Base-by-base conservation (phyloP, 2,329 filamentous ascomycete genomes). In the Ascochyta rabiei region DNA sequence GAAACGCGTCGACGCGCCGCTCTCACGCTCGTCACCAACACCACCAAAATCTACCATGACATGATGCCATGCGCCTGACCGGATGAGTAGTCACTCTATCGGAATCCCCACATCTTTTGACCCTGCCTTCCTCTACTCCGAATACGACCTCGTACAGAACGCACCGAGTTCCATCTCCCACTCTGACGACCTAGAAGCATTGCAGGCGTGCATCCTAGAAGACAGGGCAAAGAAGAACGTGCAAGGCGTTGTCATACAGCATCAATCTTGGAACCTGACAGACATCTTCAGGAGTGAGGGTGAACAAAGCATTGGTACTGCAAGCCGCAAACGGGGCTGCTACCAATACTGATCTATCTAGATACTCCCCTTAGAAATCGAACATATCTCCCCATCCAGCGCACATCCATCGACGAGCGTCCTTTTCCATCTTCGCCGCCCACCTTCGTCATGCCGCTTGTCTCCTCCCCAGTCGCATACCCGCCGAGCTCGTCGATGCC, bases 391-490 rank as follows among this genome's bases (percentile, higher is more conserved):
- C 47, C 44, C 13, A 24, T 52, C 24, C 47, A 61, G 45, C 49
- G 41, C 9, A 62, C 56, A 53, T 58, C 62, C 50, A 53, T 57
- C 48, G 43, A 61, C 33, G 50, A 18, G 5, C 18, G 19, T 4
- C 44, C 31, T 3, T 53, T 69, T 10, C 69, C 73, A 12, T 79
- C 77, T 1, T 81, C 79, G 24, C 77, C 79, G 34, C 84, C 82
- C n/a, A 69, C 61, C 64, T 67, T 80, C 80, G 83, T 81, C 49
- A 89, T 89, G 85, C 76, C 84, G 23, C 79, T 82, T 33, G 79
- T 83, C 34, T 87, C 86, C 6, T 87, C 86, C 13, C 83, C 86
- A 2, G 73, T 86, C 18, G 68, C 78, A 23, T 84, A 84, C 55
- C 83, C 84, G 2, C 73, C 78, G 6, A 84, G 79, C 65, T 84